Base-by-base conservation (phyloP, 257 asterid genomes). In the Anisodus tanguticus region DNA sequence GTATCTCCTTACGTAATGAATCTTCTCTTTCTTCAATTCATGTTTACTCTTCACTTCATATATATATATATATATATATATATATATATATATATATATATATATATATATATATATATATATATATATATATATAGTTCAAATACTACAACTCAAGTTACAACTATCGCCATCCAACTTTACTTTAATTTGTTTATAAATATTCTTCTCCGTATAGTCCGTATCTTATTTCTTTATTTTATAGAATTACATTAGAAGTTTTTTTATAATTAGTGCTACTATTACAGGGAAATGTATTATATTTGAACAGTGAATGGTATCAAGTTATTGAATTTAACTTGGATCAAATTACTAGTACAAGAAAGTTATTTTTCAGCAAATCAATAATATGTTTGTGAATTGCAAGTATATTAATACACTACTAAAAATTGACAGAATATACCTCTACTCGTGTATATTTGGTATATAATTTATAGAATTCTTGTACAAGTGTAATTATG, bases 1-100 rank as follows among this genome's bases (percentile, higher is more conserved):
- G 15, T 39, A n/a, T 9, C 13, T 71, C 19, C 41, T 62, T 81
- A 87, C 82, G 89, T 83, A 45, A 87, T 81, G 87, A 87, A 87
- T 87, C 81, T 79, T 57, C 35, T 37, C 12, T 60, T 37, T 43
- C 57, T 71, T 71, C 17, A 71, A 43, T 83, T 57, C 79, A 66
- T 6, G 10, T 67, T 79, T 39, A 22, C 57, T 67, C 81, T 13
- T 67, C 81, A 71, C 79, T 81, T 60, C 62, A 8, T 39, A 71
- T 43, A 26, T 26, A 26, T 26, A n/a, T n/a, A 8, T 39, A 71
- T 43, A 8, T 39, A 71, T 43, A 8, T 39, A 71, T 43, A 8
- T 39, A 71, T 43, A 8, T 39, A 71, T 43, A 8, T 39, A 71
- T 43, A 8, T 39, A 71, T 43, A 8, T 39, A 71, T 43, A 8